Evolutionary conservation across 257 asterid species (phyloP), one percentile per base, ranked within the genome.

Genomic region (Solanum pennellii): DNA sequence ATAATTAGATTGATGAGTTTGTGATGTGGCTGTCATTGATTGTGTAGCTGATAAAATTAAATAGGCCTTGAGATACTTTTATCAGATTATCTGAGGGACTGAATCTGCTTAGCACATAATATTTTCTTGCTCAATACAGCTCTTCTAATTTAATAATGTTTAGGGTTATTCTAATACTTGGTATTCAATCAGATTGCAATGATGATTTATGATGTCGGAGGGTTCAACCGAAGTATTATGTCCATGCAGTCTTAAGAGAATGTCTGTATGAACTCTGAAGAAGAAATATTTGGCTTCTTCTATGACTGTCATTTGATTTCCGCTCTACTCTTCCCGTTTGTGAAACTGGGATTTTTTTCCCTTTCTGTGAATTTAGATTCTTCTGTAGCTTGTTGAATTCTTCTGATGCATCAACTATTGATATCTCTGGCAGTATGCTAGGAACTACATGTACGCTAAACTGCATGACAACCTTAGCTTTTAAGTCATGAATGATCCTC

Each of bases 211-310:
- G 85, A 80, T 80, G 69, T 49, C 85, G 85, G 85, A 80, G 69
- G 85, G 69, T 47, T 80, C 85, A 49, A 29, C 44, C 7, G 85
- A 80, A 49, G 85, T 80, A 80, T 80, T 29, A 25, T 75, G 72
- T 74, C 75, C 52, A 80, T 86, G 82, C 87, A 39, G 65, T 71
- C 87, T 86, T 86, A 88, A 76, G 86, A 85, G 90, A 76, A 68
- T 88, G 31, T 85, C 44, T 88, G 87, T 45, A 59, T 86, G 87
- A 49, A 31, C 85, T 31, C 42, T 23, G 49, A 33, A 14, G 52
- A 77, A 71, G 75, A 66, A 66, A 82, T 86, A 84, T 73, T 60
- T 86, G 83, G 66, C 52, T 72, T 86, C 88, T 86, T 86, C 39
- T 52, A 35, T 44, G 73, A 29, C 83, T 33, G 65, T 52, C 82